Percentiles rank a stretch among this genome's conserved stretches.
Conservation (phyloP, 2,329 filamentous ascomycete genomes). For the Apiospora sp. region DNA sequence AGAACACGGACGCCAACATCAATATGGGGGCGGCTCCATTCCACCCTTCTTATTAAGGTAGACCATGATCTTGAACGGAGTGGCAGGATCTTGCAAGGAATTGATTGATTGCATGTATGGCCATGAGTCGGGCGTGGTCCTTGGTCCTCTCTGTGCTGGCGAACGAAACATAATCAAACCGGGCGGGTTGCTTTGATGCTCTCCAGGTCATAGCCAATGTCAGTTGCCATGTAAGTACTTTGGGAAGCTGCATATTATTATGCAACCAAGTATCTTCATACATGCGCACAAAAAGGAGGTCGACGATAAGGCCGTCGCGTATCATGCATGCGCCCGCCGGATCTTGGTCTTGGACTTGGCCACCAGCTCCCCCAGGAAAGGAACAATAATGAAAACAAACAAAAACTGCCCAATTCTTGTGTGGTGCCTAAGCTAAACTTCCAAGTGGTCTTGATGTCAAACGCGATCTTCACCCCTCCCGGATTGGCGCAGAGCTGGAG, state of each 20-base stretch:
- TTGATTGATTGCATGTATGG: not conserved
- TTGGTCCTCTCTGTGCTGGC: not conserved
- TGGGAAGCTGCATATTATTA: not conserved
- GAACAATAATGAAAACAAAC: conserved; percentile 7
- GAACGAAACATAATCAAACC: not conserved
- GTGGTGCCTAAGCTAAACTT: not conserved
- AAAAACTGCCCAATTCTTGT: not conserved
- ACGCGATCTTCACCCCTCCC: conserved; percentile 17
- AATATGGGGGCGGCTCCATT: conserved; percentile 1
- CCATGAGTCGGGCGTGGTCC: conserved; percentile 4
- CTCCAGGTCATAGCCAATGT: not conserved
- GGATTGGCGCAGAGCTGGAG: conserved; percentile 9
- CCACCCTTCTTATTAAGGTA: conserved; percentile 11
- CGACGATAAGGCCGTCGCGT: not conserved
- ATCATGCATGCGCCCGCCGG: not conserved
- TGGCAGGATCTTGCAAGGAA: conserved; percentile 15
- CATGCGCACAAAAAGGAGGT: not conserved
- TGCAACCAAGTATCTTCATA: not conserved
- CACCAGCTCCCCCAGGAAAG: not conserved
- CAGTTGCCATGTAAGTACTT: not conserved
- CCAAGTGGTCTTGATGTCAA: conserved; percentile 6
- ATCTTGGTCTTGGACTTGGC: not conserved
- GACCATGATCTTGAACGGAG: conserved; percentile 6
- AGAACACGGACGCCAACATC: conserved; percentile 13
- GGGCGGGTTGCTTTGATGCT: not conserved